Evolutionary conservation across 2,329 filamentous ascomycete species (phyloP), one percentile per base, ranked within the genome.

Genomic region (Ilyonectria robusta): DNA sequence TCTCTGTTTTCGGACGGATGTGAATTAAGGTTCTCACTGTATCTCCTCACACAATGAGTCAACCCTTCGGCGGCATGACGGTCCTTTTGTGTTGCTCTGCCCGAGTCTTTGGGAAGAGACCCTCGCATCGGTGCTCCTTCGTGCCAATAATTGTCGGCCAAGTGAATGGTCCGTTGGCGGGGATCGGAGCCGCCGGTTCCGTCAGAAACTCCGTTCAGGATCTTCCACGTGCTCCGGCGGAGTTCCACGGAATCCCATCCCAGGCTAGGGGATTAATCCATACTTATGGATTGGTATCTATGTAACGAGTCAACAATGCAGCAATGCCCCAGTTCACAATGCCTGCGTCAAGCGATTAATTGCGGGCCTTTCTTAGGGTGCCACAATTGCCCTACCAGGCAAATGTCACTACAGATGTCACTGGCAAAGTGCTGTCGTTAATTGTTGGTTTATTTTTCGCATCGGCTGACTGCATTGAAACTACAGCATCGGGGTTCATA

Each of bases 161-260:
- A 21, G n/a, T 8, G 15, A 29, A 33, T 51, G 8, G 11, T 33
- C 29, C 17, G 11, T 7, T 13, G 19, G 26, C 31, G 48, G 17
- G 17, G 26, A 9, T 13, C 10, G 47, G 40, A 42, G 40, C 40
- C 40, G 40, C 17, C 17, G 40, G 40, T 42, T 42, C 40, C 40
- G 40, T 8, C 40, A 42, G 7, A n/a, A 42, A 42, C 15, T 42
- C 40, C 40, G n/a, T n/a, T 42, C n/a, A n/a, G 15, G n/a, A 51
- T 33, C 48, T 33, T 19, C 48, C 29, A 51, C 48, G 48, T 51
- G 48, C 48, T 51, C 48, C 29, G n/a, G 29, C 26, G n/a, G 29
- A 21, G 11, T n/a, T 19, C 29, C 29, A 19, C 29, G 17, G 29
- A 51, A 5, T 7, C 9, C 17, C 29, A 8, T 7, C 29, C 6